Conservation (phyloP, 805 yeast species). For the Debaryomyces tyrocola region DNA sequence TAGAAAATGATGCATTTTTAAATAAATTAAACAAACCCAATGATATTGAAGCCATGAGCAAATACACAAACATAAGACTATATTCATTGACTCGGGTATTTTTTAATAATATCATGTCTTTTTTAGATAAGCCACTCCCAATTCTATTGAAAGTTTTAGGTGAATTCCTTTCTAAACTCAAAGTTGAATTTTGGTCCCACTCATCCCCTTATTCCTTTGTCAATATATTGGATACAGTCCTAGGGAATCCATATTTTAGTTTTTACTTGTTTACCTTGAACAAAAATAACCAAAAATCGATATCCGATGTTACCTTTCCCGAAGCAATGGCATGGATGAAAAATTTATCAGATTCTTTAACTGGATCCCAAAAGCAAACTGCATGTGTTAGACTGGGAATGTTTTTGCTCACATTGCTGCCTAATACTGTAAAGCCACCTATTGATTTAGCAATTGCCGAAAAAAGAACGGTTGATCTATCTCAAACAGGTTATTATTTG, state of each 20-base stretch:
- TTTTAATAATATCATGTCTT: conserved; percentile 53
- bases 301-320: conserved; percentile 21
- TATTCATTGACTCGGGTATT: conserved; percentile 41
- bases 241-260: conserved; percentile 52
- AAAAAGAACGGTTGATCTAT: background rate
- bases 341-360: conserved; percentile 43
- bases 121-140: conserved; percentile 51
- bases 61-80: conserved; percentile 27
- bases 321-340: conserved; percentile 60
- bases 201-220: conserved; percentile 55
- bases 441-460: background rate
- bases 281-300: conserved; percentile 9
- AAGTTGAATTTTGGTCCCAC: conserved; percentile 52
- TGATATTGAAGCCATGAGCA: conserved; percentile 31
- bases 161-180: conserved; percentile 43
- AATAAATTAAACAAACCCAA: conserved; percentile 24
- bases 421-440: background rate
- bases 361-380: conserved; percentile 51
- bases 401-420: conserved; percentile 19
- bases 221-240: conserved; percentile 59
- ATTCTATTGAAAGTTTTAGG: conserved; percentile 53
- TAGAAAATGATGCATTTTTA: conserved; percentile 35
- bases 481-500: conserved; percentile 4
- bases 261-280: conserved; percentile 27
- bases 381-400: conserved; percentile 53